These are phyloP conservation scores for Fusarium albidum DNA, from an alignment of 2,329 filamentous ascomycete genomes.

Conservation along the genomic window DNA sequence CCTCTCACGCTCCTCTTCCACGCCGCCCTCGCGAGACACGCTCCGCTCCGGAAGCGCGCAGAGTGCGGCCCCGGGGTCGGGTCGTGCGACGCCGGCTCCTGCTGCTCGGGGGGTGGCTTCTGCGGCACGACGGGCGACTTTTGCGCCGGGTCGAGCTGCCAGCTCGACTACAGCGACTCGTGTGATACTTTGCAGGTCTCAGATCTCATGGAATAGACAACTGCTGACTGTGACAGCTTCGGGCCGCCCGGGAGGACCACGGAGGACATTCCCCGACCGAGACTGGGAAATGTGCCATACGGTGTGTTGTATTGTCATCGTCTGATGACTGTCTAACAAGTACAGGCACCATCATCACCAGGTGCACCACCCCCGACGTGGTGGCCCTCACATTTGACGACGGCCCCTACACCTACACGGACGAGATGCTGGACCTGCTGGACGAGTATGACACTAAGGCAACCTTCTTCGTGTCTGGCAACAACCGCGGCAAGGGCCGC, in stretches of 20 bases:
- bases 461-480: constrained; percentile 54
- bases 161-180: constrained; percentile 49
- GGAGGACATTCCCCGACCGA: constrained; percentile 42
- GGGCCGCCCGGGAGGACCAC: constrained; percentile 45
- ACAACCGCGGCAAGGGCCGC: constrained; percentile 50
- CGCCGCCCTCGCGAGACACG: constrained; percentile 25
- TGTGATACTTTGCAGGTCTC: constrained; percentile 53
- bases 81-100: constrained; percentile 43
- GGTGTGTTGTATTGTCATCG: constrained; percentile 39
- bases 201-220: not conserved
- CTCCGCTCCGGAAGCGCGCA: constrained; percentile 30
- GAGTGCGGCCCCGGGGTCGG: constrained; percentile 48
- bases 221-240: constrained; percentile 38
- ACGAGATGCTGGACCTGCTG: constrained; percentile 50
- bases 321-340: not conserved
- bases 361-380: constrained; percentile 45
- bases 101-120: constrained; percentile 49
- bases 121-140: constrained; percentile 47
- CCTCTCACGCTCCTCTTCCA: constrained; percentile 24
- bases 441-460: constrained; percentile 43
- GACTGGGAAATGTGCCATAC: constrained; percentile 48
- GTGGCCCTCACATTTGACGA: constrained; percentile 59
- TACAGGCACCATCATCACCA: constrained; percentile 46
- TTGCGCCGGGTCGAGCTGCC: constrained; percentile 50
- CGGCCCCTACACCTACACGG: constrained; percentile 54